Evolutionary conservation across 2,329 filamentous ascomycete species (phyloP).

Genomic region (Pestalotiopsis sp.): DNA sequence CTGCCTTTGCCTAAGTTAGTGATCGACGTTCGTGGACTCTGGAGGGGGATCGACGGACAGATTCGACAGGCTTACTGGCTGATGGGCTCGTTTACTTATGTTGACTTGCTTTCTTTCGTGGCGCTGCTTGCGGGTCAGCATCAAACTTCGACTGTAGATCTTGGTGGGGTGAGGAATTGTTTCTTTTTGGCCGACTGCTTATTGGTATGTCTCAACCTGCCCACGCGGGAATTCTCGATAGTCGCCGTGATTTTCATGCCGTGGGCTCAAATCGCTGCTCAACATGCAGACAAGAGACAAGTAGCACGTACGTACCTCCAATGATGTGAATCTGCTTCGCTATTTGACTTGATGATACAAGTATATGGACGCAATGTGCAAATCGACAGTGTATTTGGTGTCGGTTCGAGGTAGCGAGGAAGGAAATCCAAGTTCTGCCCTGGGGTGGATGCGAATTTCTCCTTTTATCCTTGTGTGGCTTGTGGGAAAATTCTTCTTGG

Average conservation of each 20-base stretch:
- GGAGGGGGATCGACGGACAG: constrained; percentile 7
- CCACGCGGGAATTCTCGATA: neutral
- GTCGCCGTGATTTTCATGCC: neutral
- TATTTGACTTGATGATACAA: no score
- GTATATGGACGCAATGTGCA: no score
- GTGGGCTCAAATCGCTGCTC: no score
- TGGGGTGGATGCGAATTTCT: no score
- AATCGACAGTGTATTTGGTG: no score
- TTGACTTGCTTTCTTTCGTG: constrained; percentile 3
- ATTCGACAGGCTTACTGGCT: neutral
- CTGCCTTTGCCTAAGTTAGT: neutral
- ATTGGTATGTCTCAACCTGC: constrained; percentile 1
- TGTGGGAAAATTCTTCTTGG: no score
- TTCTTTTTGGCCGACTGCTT: neutral
- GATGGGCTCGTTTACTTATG: neutral
- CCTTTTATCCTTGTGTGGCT: no score
- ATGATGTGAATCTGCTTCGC: no score
- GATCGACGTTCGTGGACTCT: constrained; percentile 4
- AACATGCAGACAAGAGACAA: no score
- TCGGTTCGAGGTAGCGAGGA: no score
- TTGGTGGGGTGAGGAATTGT: neutral
- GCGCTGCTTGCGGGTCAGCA: constrained; percentile 1
- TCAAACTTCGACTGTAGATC: neutral
- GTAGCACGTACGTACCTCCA: no score
- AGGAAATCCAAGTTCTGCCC: no score